Evolutionary conservation across 2,329 filamentous ascomycete genomes (phyloP), one percentile per base, ranked within the genome.

Genomic region (Thielaviopsis punctulata): DNA sequence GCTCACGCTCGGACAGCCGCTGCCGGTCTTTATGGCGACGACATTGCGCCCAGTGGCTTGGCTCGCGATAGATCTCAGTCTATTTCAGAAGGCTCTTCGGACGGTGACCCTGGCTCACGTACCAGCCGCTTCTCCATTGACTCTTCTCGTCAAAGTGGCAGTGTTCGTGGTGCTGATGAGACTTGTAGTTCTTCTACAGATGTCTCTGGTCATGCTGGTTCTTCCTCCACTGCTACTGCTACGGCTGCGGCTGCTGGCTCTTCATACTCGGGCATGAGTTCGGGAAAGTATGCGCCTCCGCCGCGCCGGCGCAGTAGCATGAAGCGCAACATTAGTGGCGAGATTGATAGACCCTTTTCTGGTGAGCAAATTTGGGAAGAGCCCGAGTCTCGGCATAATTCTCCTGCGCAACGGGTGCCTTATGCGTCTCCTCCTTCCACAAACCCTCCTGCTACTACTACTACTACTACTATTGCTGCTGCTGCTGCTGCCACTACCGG

Each of bases 341-440:
- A 84, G 60, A 67, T 81, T 54, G 69, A 75, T 58, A 76, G 72
- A 51, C 75, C 80, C 1, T 88, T 86, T 62, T 82, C 81, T 1
- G 78, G 81, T 30, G 83, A 88, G 62, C 80, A 86, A 61, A 89
- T 95, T 56, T 95, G 87, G 73, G 89, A 95, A 64, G 90, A 95
- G 62, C 84, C 86, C 1, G 79, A 84, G 60, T 71, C 63, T 44
- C 48, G 51, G 13, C 50, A 41, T 15, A 48, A 52, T 10, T 12
- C 49, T 60, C 19, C 64, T 57, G 46, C 48, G 18, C 52, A 52
- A n/a, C 39, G 13, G 33, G n/a, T 45, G 21, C 30, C 30, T 33
- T 24, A 23, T 18, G 15, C 44, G 22, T 45, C 44, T 45, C 21
- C 22, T 25, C 18, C 41, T 15, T 12, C 53, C 21, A 21, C 50